A percentile compares a stretch with the other conserved stretches of the same genome.
Conservation (phyloP, 2,329 filamentous ascomycete genomes). For the Penicillium sp. region DNA sequence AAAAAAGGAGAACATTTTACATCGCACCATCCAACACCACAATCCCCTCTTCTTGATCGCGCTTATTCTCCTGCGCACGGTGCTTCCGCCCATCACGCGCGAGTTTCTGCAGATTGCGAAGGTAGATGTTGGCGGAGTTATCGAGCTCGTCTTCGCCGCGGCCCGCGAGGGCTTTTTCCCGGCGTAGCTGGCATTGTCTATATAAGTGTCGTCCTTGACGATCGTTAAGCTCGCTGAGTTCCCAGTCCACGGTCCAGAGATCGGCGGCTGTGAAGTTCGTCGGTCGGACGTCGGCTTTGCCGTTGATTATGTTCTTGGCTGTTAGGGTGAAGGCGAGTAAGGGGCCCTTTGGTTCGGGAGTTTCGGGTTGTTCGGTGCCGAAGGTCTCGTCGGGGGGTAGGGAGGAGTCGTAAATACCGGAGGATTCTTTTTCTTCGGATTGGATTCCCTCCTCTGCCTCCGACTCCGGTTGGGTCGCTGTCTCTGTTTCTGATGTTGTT, state of each 20-base stretch:
- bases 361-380: constrained; percentile 7
- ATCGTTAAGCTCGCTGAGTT: constrained; percentile 65
- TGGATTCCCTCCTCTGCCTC: too few relatives aligned
- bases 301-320: constrained; percentile 74
- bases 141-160: constrained; percentile 47
- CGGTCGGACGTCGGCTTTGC: constrained; percentile 65
- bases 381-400: constrained; percentile 4
- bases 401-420: constrained; percentile 7
- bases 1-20: too few relatives aligned
- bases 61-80: constrained; percentile 59
- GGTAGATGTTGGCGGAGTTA: constrained; percentile 51
- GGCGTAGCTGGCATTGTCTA: constrained; percentile 58
- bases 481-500: too few relatives aligned
- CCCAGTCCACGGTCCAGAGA: constrained; percentile 78
- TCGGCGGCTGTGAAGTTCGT: constrained; percentile 49
- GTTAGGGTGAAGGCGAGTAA: constrained; percentile 74
- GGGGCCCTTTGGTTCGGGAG: constrained; percentile 14
- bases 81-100: constrained; percentile 62
- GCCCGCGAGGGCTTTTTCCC: constrained; percentile 51
- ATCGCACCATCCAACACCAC: constrained; percentile 31
- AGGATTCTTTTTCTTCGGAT: background rate
- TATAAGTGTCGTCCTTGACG: constrained; percentile 59
- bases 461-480: too few relatives aligned
- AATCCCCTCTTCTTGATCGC: constrained; percentile 52
- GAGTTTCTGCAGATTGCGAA: constrained; percentile 41